Base-by-base conservation (phyloP, 2,329 filamentous ascomycete genomes). In the Pestalotiopsis fici region DNA sequence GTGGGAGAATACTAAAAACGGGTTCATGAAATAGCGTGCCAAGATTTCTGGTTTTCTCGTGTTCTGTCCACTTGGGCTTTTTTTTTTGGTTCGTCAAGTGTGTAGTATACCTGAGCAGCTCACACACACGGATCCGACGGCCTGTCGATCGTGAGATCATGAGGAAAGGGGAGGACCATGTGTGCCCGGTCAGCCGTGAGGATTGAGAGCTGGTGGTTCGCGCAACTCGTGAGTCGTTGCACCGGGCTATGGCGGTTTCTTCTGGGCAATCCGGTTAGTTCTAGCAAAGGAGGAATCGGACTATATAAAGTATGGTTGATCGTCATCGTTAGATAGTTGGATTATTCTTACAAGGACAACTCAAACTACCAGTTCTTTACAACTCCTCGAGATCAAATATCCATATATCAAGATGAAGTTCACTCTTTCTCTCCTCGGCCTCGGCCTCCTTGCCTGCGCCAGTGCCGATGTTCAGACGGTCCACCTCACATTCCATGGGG, bases 401-500 rank as follows among this genome's bases (percentile, higher is more conserved):
- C n/a, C 21, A 50, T n/a, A 50, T 9, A 50, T 27, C 55, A 63
- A 23, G 2, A 63, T 63, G 60, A 47, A 63, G 60, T 63, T 50
- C 37, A 28, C 35, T 28, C 2, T 64, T 25, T 27, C 28, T 31
- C 39, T 31, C 15, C 21, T 37, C n/a, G 25, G 68, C 66, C 67
- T 73, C 23, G 66, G 72, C 55, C 70, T 76, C 56, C 63, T 70
- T 11, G 66, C 68, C 35, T 67, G 67, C 15, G 65, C 66, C 6
- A 67, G 73, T 25, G 72, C 71, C 50, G 56, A 35, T 15, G 69
- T 75, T 18, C 79, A 81, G 56, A 78, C 78, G 5, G 80, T 81
- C 4, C 77, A 83, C 67, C 76, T 86, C 61, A 82, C 73, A 23
- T 84, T 86, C 71, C 78, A 82, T 70, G 80, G 78, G 43, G 81